Conservation (phyloP, 2,329 filamentous ascomycete species). For the Bimuria novae-zelandiae region DNA sequence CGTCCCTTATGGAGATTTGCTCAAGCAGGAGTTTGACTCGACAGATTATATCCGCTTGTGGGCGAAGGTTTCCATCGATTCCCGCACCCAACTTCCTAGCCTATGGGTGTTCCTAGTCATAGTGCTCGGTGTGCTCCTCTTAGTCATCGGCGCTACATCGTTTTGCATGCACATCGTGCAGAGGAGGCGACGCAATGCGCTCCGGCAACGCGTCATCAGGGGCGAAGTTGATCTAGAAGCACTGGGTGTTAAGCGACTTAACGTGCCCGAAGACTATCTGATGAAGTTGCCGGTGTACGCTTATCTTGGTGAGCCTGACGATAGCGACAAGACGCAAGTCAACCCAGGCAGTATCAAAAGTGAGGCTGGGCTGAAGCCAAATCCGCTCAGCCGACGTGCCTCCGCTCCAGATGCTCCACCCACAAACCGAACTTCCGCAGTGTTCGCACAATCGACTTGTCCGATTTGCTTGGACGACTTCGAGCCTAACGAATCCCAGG, state of each 20-base stretch:
- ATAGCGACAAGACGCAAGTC: conserved; percentile 29
- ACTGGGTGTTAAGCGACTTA: conserved; percentile 81
- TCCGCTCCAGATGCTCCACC: conserved; percentile 27
- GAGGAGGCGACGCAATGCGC: conserved; percentile 66
- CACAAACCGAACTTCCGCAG: conserved; percentile 14
- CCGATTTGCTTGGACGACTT: conserved; percentile 90
- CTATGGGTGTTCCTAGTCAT: conserved; percentile 79
- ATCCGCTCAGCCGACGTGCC: conserved; percentile 18
- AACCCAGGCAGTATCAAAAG: too few species aligned
- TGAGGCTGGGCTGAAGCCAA: conserved; percentile 22
- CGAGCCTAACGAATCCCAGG: conserved; percentile 68
- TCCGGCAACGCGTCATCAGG: conserved; percentile 71
- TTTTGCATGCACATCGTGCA: conserved; percentile 78
- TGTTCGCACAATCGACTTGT: conserved; percentile 76
- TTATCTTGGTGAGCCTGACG: conserved; percentile 56
- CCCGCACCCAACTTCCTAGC: conserved; percentile 67
- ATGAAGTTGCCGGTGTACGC: conserved; percentile 77
- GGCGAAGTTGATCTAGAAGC: conserved; percentile 87
- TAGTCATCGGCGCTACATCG: conserved; percentile 70
- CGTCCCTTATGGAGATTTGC: conserved; percentile 46
- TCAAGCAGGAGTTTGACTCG: conserved; percentile 45
- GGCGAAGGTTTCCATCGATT: conserved; percentile 51
- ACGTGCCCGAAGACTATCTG: conserved; percentile 73
- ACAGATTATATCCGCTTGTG: conserved; percentile 57
- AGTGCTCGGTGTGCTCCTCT: conserved; percentile 72